Conservation (phyloP, 1,139 yeast species). For the Spathaspora sp. region DNA sequence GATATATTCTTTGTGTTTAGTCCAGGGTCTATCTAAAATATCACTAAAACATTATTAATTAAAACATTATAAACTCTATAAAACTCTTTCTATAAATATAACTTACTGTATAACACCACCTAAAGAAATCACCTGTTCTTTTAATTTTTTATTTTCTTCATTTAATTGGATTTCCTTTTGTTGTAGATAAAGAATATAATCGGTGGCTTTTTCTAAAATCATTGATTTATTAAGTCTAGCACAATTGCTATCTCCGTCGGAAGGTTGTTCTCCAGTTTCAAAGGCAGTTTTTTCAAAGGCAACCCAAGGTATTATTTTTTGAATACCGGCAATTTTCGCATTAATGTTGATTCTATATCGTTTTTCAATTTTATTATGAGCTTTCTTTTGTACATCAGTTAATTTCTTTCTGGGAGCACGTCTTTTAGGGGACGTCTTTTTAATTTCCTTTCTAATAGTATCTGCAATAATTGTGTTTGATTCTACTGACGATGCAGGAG, state of each 20-base stretch:
- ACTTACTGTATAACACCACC: constrained; percentile 11
- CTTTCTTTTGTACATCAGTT: constrained; percentile 63
- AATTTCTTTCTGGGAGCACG: constrained; percentile 58
- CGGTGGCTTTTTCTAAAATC: constrained; percentile 66
- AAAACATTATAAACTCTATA: background rate
- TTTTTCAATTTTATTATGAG: constrained; percentile 70
- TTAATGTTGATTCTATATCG: constrained; percentile 72
- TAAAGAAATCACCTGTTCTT: constrained; percentile 9
- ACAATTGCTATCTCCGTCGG: constrained; percentile 12
- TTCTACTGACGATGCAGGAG: background rate
- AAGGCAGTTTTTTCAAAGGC: constrained; percentile 59
- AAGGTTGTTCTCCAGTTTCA: constrained; percentile 38
- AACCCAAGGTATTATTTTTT: constrained; percentile 64
- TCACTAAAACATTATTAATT: background rate
- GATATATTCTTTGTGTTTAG: too few relatives aligned
- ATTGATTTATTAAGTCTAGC: constrained; percentile 56
- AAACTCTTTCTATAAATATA: background rate
- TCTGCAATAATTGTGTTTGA: background rate
- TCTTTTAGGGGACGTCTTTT: constrained; percentile 22
- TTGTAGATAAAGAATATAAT: constrained; percentile 45
- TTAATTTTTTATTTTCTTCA: constrained; percentile 13
- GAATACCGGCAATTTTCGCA: constrained; percentile 66
- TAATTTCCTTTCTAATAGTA: background rate
- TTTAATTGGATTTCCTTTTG: constrained; percentile 13
- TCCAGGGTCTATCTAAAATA: background rate